Percentiles rank a stretch among this genome's conserved stretches.
These are phyloP conservation scores for Pseudotsuga menziesii DNA, from an alignment of 75 land plant genomes.

Conservation along the genomic window DNA sequence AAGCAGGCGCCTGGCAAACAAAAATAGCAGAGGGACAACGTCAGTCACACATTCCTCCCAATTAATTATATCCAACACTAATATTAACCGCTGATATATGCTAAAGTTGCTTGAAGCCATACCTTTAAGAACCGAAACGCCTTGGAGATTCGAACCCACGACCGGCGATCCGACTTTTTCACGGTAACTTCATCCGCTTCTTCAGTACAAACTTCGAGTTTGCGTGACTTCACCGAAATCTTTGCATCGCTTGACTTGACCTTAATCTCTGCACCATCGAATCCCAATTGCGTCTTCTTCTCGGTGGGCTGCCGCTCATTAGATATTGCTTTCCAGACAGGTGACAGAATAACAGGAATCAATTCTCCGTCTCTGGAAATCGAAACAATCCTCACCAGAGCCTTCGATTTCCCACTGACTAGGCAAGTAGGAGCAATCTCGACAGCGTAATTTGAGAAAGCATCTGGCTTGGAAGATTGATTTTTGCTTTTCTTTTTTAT, in stretches of 20 bases:
- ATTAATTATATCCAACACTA: no score
- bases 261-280: no score
- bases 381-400: not conserved
- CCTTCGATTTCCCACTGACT: not conserved
- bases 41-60: not conserved
- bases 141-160: conserved; percentile 4
- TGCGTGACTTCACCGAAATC: no score
- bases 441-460: not conserved
- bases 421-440: not conserved
- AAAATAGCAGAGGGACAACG: not conserved
- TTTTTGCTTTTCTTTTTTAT: not conserved
- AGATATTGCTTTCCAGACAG: not conserved
- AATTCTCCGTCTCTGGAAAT: not conserved
- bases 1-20: no score
- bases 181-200: not conserved
- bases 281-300: no score
- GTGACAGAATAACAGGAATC: not conserved
- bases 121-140: not conserved
- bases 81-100: no score
- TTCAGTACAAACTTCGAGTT: no score
- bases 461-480: no score
- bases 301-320: no score
- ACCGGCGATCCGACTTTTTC: not conserved
- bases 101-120: no score
- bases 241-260: no score